Conservation (phyloP, 2,329 filamentous ascomycete genomes). For the Scytalidium lignicola region DNA sequence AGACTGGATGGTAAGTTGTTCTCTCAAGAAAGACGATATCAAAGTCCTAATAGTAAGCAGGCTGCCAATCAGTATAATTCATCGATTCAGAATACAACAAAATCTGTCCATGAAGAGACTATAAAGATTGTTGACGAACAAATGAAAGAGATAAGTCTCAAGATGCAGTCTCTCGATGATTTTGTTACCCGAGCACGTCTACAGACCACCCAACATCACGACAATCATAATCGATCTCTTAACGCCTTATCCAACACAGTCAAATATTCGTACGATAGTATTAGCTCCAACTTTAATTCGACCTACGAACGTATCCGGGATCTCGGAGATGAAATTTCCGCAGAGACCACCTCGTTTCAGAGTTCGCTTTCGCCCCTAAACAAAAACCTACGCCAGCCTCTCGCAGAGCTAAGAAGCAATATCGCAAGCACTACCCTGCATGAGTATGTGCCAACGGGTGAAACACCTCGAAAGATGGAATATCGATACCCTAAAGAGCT, state of each 20-base stretch:
- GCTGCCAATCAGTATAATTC: constrained; percentile 71
- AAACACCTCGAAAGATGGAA: constrained; percentile 73
- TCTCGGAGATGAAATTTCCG: constrained; percentile 63
- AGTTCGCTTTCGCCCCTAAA: constrained; percentile 58
- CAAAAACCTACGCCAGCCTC: constrained; percentile 59
- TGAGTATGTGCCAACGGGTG: constrained; percentile 81
- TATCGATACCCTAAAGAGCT: constrained; percentile 79
- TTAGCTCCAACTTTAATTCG: constrained; percentile 64
- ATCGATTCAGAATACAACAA: constrained; percentile 78
- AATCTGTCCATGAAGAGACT: constrained; percentile 85
- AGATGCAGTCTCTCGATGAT: constrained; percentile 86
- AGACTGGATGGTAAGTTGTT: constrained; percentile 69
- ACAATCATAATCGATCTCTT: constrained; percentile 63
- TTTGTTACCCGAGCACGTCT: constrained; percentile 78
- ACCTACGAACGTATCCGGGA: constrained; percentile 63
- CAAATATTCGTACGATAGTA: constrained; percentile 65
- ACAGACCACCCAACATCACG: constrained; percentile 75
- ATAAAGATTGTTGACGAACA: constrained; percentile 86
- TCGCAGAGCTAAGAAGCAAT: constrained; percentile 65
- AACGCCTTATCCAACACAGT: constrained; percentile 61
- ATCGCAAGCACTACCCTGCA: constrained; percentile 60
- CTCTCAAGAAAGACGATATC: constrained; percentile 2
- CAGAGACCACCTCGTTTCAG: constrained; percentile 52
- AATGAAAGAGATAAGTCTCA: constrained; percentile 77
- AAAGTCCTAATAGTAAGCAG: constrained; percentile 32